Evolutionary conservation across 2,329 filamentous ascomycete species (phyloP), one percentile per base, ranked within the genome.

Genomic region (Nemania bipapillata): DNA sequence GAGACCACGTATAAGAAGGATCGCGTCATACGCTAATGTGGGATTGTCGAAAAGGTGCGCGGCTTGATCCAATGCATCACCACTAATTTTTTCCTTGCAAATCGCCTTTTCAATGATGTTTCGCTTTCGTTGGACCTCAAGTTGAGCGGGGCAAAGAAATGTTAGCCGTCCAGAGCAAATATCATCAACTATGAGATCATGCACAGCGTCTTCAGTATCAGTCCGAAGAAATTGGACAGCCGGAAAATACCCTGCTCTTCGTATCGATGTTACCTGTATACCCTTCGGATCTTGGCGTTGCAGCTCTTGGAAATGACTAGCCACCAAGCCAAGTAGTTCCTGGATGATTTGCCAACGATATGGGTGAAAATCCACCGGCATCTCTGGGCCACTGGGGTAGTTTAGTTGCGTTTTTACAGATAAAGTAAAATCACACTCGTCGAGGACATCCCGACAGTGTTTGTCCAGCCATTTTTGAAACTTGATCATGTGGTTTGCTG

Each of bases 1-100:
- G 0, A 93, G 79, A 0, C 91, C 91, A 0, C 91, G 86, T 0
- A 93, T 76, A 0, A 92, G 82, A 7, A 88, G 84, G 0, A 91
- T 69, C 0, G 70, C 75, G 30, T 81, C 77, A 0, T 56, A 70
- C 4, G 79, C 73, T 0, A 75, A 70, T 0, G 77, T 73, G 1
- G 78, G 77, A 11, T 83, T 79, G 0, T 74, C 67, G 42, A 79
- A 81, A 1, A 81, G 53, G 1, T 63, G 32, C 1, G 70, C 47
- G 0, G 78, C 76, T 1, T 60, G 47, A 1, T 73, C 56, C 0
- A 76, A 54, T 1, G 71, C 52, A 0, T 56, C 45, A 1, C 72
- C 59, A 2, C 72, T 69, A 12, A 79, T 63, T 26, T 69, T 76
- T 0, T 64, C 12, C 4, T 73, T 67, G 0, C 74, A 74, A 0